Conservation (phyloP, 306 rosid genomes). For the Castanea crenata region DNA sequence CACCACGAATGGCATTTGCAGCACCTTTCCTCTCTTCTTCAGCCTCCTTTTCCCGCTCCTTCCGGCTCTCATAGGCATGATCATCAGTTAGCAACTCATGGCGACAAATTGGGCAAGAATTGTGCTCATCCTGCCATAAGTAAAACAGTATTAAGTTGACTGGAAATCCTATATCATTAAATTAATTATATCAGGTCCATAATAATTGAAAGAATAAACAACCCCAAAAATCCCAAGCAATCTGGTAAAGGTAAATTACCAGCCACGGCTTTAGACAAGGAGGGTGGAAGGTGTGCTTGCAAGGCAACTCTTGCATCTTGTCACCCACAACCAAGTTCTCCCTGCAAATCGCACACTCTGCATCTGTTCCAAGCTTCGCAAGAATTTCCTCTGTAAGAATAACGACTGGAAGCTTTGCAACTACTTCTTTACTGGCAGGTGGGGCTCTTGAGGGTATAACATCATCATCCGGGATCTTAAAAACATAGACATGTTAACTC, state of each 20-base stretch:
- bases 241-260: conserved; percentile 41
- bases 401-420: conserved; percentile 79
- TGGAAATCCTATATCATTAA: not conserved
- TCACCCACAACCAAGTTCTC: conserved; percentile 73
- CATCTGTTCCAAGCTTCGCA: conserved; percentile 65
- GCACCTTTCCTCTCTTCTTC: conserved; percentile 96
- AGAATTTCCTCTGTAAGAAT: conserved; percentile 68
- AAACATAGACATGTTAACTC: conserved; percentile 1
- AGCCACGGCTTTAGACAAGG: conserved; percentile 97
- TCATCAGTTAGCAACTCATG: conserved; percentile 89
- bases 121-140: conserved; percentile 68
- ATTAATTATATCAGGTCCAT: not conserved
- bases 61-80: conserved; percentile 90
- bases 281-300: conserved; percentile 97
- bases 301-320: conserved; percentile 92
- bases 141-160: conserved; percentile 4
- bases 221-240: not conserved
- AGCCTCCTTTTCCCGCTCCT: conserved; percentile 93
- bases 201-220: not conserved
- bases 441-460: conserved; percentile 63
- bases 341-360: conserved; percentile 86
- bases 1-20: conserved; percentile 88
- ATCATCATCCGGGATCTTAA: conserved; percentile 50
- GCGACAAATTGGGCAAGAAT: conserved; percentile 89
- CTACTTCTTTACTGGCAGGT: conserved; percentile 94